phyloP scores from a whole-genome alignment of 2,329 filamentous ascomycete species.

The Ceratocystis ficicola region DNA sequence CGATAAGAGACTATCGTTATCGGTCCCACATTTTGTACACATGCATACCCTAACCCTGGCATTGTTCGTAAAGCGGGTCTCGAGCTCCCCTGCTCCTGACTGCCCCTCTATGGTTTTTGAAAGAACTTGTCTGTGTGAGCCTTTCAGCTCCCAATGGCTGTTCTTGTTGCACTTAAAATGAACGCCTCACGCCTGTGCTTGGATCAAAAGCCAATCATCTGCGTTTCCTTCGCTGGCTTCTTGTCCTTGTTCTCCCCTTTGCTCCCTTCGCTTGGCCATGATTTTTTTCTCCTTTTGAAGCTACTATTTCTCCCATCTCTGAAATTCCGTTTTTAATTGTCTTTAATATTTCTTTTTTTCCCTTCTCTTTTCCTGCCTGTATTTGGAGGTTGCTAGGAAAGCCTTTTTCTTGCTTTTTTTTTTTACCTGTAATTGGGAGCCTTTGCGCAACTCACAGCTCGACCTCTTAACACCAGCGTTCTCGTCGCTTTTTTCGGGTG shows the following conservation, averaged over 20 bases:
- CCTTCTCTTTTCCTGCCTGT: conserved; percentile 3
- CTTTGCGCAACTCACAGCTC: conserved; percentile 14
- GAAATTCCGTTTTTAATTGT: conserved; percentile 16
- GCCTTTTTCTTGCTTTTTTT: conserved; percentile 1
- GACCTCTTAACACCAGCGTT: conserved; percentile 11
- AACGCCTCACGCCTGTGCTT: conserved; percentile 10
- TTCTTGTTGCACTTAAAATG: conserved; percentile 4
- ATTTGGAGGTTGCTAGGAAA: background rate
- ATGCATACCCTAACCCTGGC: too few relatives aligned
- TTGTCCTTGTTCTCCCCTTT: background rate
- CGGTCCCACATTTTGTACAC: background rate
- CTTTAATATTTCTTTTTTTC: conserved; percentile 21
- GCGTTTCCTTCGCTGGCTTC: conserved; percentile 11
- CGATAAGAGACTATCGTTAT: background rate
- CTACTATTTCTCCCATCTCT: background rate
- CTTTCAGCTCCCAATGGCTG: conserved; percentile 14
- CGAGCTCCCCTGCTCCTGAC: background rate
- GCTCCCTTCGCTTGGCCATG: conserved; percentile 4
- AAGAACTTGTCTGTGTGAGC: too few relatives aligned
- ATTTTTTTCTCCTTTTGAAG: conserved; percentile 6
- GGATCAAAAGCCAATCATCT: conserved; percentile 13
- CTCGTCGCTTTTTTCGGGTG: conserved; percentile 13
- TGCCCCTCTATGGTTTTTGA: too few relatives aligned
- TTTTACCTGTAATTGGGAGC: background rate
- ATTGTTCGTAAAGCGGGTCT: background rate